phyloP scores from a whole-genome alignment of 148 eudicot species.

The Camellia granthamiana region DNA sequence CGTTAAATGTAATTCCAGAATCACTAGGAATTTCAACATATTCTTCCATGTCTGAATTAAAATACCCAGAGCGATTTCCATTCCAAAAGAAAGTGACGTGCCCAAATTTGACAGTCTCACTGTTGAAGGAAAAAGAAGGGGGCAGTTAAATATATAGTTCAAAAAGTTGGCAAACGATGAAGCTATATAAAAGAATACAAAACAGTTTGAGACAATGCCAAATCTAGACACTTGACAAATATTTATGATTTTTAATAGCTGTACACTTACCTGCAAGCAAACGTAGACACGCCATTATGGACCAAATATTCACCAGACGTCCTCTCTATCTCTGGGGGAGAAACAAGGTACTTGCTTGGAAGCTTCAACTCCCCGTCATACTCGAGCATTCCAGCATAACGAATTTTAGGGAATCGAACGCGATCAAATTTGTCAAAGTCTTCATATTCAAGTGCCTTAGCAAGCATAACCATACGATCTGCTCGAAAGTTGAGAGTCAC shows the following conservation, averaged over 20 bases:
- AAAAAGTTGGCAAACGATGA: neutral
- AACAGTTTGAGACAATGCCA: neutral
- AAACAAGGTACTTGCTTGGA: constrained; percentile 69
- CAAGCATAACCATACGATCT: constrained; percentile 95
- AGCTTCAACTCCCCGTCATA: constrained; percentile 96
- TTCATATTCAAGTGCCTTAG: constrained; percentile 83
- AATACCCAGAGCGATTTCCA: constrained; percentile 86
- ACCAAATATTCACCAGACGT: constrained; percentile 85
- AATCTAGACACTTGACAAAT: neutral
- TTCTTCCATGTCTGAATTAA: constrained; percentile 82
- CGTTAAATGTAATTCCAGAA: constrained; percentile 78
- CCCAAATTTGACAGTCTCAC: constrained; percentile 97
- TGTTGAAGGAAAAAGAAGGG: constrained; percentile 16
- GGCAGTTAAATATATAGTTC: neutral
- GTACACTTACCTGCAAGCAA: constrained; percentile 81
- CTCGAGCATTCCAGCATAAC: constrained; percentile 91
- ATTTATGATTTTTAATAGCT: neutral
- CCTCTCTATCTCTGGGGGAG: constrained; percentile 84
- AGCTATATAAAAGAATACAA: neutral
- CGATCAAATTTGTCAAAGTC: constrained; percentile 82
- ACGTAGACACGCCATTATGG: constrained; percentile 75
- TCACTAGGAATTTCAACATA: constrained; percentile 96
- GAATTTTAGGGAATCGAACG: constrained; percentile 71
- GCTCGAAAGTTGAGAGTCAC: constrained; percentile 88
- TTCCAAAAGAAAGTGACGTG: constrained; percentile 98